Base-by-base conservation (phyloP, 202 grass and related monocot species). In the Zoysia matrella region DNA sequence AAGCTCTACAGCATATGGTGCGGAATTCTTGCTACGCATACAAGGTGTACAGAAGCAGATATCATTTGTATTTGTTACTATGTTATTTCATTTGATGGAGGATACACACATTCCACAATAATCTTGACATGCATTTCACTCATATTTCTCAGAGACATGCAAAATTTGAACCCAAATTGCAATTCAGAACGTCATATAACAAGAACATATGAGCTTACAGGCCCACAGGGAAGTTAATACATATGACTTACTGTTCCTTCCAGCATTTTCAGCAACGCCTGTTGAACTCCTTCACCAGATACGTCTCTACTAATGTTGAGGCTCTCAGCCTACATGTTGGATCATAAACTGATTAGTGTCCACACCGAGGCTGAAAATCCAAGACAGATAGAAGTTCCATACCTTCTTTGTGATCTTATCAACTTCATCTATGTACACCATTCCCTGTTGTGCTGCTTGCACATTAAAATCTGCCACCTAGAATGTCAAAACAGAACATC, bases 401-500 rank as follows among this genome's bases (percentile, higher is more conserved):
- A 92, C 93, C 96, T 99, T 99, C 72, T 99, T 99, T 65, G 96
- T 99, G 55, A 99, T 99, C 83, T 99, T 99, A 90, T 99, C 96
- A 85, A 99, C 96, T 96, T 99, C 96, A 85, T 99, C 96, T 60
- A 99, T 99, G 87, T 99, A 99, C 41, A 99, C 96, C 90, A 99
- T 99, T 52, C 96, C 96, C 61, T 99, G 96, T 81, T 99, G 96
- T 85, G 96, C 96, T 87, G 96, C 96, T 86, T 94, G 96, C 52
- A 99, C 96, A 83, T 99, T 99, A 85, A 96, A 99, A 85, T 99
- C 96, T 82, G 96, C 93, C 69, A 99, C 93, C 96, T 99, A 84
- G 46, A 83, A 73, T 77, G 56, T 58, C 18, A 60, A 86, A 79
- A 86, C 65, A 80, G 46, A 83, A 82, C n/a, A 79, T 30, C 47